Base-by-base conservation (phyloP, 805 yeast species). In the Ogataea polymorpha region DNA sequence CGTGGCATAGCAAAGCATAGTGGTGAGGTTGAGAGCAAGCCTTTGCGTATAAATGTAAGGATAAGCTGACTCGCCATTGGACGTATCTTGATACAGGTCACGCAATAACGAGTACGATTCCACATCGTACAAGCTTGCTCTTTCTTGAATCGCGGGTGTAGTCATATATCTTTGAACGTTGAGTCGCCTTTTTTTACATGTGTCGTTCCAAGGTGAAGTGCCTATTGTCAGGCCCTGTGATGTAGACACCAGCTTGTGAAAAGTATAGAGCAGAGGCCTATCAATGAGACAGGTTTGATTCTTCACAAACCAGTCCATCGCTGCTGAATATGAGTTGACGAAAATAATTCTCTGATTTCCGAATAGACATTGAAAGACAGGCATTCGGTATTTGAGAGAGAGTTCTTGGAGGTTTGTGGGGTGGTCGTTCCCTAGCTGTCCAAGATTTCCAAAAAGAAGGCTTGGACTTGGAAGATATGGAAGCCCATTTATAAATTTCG, bases 141-240 rank as follows among this genome's bases (percentile, higher is more conserved):
- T 61, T 28, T 61, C 59, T 38, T 55, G 51, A 37, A 68, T 58
- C 1, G 69, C 62, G 2, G 68, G 67, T 4, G 65, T 61, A 34
- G 66, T 65, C 45, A 67, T 58, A 14, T 68, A 68, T 14, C 63
- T 49, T n/a, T 63, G 66, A 13, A 66, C 70, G 11, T 65, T 68
- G 26, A 58, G 51, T 18, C 69, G 44, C 38, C 66, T 63, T n/a
- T 60, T 55, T 32, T 54, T 54, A 34, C 68, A 64, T 8, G 62
- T 52, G n/a, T 62, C 70, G 25, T 61, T 56, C 67, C 68, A 68
- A 2, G 72, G 71, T 5, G 72, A 65, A 3, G 72, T 67, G 7
- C 72, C 72, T 27, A 67, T 67, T 1, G 72, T 68, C 29, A 63
- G 61, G 3, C 72, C 59, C 42, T 71, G 46, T 50, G 69, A 36